Percentiles rank a stretch among this genome's conserved stretches.
phyloP scores from a whole-genome alignment of 192 early-diverging fungal species.

The Lunasporangiospora selenospora region DNA sequence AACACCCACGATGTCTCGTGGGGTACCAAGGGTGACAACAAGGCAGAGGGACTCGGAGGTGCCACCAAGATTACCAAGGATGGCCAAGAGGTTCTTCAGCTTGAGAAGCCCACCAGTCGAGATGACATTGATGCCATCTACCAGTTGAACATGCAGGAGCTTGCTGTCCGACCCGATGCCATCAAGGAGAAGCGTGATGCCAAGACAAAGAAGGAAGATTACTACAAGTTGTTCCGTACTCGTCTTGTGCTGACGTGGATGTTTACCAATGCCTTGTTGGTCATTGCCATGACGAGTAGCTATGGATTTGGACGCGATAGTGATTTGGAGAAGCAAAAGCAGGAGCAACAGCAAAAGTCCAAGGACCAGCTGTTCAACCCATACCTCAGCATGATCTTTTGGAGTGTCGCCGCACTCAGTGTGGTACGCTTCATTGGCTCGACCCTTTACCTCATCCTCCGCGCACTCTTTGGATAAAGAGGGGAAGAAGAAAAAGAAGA shows the following conservation, averaged over 20 bases:
- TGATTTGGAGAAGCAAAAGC: constrained; percentile 21
- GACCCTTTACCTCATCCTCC: constrained; percentile 70
- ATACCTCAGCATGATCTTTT: constrained; percentile 88
- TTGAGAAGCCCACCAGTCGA: constrained; percentile 77
- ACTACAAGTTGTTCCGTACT: constrained; percentile 90
- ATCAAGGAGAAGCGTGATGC: constrained; percentile 74
- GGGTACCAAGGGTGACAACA: constrained; percentile 94
- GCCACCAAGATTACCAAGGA: constrained; percentile 78
- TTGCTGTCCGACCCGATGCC: constrained; percentile 52
- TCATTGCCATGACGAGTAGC: constrained; percentile 71
- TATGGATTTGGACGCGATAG: constrained; percentile 31
- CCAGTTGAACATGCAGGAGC: constrained; percentile 73
- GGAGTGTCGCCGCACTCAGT: constrained; percentile 78
- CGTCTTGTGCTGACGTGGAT: constrained; percentile 84
- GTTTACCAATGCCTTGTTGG: constrained; percentile 79
- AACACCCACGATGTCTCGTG: constrained; percentile 96
- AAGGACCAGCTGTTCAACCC: constrained; percentile 66
- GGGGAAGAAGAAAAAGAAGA: no score
- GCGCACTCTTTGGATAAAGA: constrained; percentile 65
- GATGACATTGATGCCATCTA: constrained; percentile 87
- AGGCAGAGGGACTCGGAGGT: constrained; percentile 64
- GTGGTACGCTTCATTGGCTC: constrained; percentile 80
- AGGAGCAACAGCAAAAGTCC: neutral
- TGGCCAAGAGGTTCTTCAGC: constrained; percentile 69
- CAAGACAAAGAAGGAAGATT: constrained; percentile 88